Evolutionary conservation across 73 alveolate species (phyloP), one percentile per base, ranked within the genome.

Genomic region (Stentor coeruleus): DNA sequence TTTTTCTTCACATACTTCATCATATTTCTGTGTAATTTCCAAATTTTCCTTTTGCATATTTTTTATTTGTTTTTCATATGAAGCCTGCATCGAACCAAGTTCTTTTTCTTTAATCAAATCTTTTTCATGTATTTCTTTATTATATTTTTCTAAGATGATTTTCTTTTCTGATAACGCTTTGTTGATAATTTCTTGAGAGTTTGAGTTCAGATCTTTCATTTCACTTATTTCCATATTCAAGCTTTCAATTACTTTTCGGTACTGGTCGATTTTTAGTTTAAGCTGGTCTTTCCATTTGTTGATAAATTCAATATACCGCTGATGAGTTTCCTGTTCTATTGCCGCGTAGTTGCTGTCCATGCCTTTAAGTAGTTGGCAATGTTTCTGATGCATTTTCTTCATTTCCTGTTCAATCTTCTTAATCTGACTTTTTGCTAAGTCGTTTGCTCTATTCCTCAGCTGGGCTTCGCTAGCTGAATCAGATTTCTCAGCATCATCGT

Each of bases 351-450:
- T 88, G 33, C 76, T 89, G 72, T 84, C 91, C 90, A 88, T 88
- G 33, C 84, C 93, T 55, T 84, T 42, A 80, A 88, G 59, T 3
- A 88, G 89, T 36, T 40, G 49, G 20, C 82, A 86, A 80, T 84
- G 88, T n/a, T 87, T 30, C 35, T 88, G 87, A 79, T 88, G 93
- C 91, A 88, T 84, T n/a, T 77, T 55, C 58, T 55, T 49, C 93
- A 88, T 88, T 49, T 88, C 93, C 81, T 88, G 84, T 60, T 88
- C 88, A 20, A 88, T 84, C 84, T 77, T 84, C 60, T 84, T 40
- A 40, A 88, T 88, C 40, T 84, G 91, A 57, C 74, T 41, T 57
- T 60, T 74, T 30, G 93, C 93, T 42, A 88, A 74, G 38, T 84
- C 93, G 15, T 82, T 58, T 3, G 93, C 86, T 14, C 74, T 37